Conservation (phyloP, 129 eudicot species). For the Flaveria sonorensis region DNA sequence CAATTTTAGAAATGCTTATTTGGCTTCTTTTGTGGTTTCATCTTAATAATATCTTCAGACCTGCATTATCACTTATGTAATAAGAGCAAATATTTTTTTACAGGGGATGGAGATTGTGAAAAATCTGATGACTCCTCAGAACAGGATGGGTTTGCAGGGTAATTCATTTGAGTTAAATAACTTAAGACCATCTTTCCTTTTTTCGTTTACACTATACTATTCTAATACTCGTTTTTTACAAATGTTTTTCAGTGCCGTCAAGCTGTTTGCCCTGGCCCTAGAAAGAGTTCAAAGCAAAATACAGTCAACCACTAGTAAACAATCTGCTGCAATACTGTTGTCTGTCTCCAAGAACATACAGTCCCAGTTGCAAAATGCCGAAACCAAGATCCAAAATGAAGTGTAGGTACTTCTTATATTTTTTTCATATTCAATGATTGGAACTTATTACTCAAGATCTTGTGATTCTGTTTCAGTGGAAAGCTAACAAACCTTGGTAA, state of each 20-base stretch:
- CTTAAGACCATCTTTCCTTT: background rate
- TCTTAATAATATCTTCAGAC: slow-evolving; percentile 6
- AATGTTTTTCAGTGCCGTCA: slow-evolving; percentile 59
- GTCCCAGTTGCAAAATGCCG: slow-evolving; percentile 64
- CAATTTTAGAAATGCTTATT: background rate
- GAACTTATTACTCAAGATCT: slow-evolving; percentile 27
- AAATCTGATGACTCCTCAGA: slow-evolving; percentile 36
- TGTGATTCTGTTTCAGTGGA: slow-evolving; percentile 67
- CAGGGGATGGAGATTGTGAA: slow-evolving; percentile 52
- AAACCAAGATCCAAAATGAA: slow-evolving; percentile 75
- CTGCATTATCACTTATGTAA: slow-evolving; percentile 2
- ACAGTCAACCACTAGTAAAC: slow-evolving; percentile 55
- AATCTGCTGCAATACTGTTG: slow-evolving; percentile 68
- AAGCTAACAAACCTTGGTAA: slow-evolving; percentile 59
- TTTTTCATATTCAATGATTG: background rate
- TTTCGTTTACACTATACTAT: slow-evolving; percentile 2
- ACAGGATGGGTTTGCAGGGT: slow-evolving; percentile 75
- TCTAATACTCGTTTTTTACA: slow-evolving; percentile 21
- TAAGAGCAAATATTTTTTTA: slow-evolving; percentile 19
- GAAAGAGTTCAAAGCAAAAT: slow-evolving; percentile 71
- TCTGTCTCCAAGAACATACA: slow-evolving; percentile 65
- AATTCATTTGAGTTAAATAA: slow-evolving; percentile 23
- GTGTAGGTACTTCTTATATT: slow-evolving; percentile 51
- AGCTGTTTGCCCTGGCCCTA: slow-evolving; percentile 65
- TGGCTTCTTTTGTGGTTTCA: background rate